Evolutionary conservation across 768 basidiomycete species (phyloP), one percentile per base, ranked within the genome.

Genomic region (Boletus bicolor): DNA sequence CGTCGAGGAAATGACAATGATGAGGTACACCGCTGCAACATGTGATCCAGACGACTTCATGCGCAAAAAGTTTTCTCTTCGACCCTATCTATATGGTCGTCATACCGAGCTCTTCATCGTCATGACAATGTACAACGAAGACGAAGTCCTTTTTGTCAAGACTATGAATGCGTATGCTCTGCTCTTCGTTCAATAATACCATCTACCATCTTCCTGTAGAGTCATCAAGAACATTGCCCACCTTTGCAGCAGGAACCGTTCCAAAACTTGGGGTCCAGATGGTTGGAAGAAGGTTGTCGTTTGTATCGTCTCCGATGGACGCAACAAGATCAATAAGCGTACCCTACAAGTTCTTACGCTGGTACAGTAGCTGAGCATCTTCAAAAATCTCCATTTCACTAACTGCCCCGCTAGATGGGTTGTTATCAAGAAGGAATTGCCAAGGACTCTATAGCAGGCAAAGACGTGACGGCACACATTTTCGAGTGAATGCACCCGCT

Each of bases 41-140:
- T 92, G 91, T 65, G 92, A 93, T 70, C 92, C 91, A 7, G 91
- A 94, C 66, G 85, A 92, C 46, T 94, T 93, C 72, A 85, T 89
- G 83, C 70, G 79, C 30, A 82, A 78, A 44, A 84, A 85, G 57
- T 92, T 91, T 70, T 84, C 89, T 7, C 80, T 94, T 24, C 78
- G 92, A 24, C 92, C 84, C 5, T 93, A 86, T 70, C 79, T 93
- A 1, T 82, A 83, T 63, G 83, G 84, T 53, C 86, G 93, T 51
- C 79, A 86, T 51, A 96, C 93, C 9, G 94, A 96, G 72, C 79
- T 97, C 14, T 94, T 96, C 74, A 91, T 97, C 63, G 93, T 95
- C 41, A 91, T 96, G 85, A 96, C 93, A 43, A 95, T 96, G 92
- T 91, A 91, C 71, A 95, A 95, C 69, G 93, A 97, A 75, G 91